phyloP scores from a whole-genome alignment of 768 basidiomycete species.

The Amanita muscaria region DNA sequence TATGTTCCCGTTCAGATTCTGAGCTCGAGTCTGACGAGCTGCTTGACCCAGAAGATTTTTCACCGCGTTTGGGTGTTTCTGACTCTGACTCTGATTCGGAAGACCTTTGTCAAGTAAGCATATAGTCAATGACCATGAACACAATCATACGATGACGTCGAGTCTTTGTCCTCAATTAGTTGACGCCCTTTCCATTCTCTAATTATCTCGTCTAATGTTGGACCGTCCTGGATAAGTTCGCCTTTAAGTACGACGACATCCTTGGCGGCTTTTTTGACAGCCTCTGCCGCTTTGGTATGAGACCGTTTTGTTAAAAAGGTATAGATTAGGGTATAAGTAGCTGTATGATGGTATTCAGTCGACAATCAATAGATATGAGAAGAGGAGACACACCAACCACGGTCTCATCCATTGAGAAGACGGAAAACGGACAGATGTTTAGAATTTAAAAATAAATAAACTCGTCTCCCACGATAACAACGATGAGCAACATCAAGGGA shows the following conservation, averaged over 20 bases:
- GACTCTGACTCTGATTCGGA: conserved; percentile 9
- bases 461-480: conserved; percentile 27
- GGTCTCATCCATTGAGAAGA: conserved; percentile 28
- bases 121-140: not conserved
- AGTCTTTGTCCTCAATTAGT: conserved; percentile 15
- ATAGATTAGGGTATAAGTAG: conserved; percentile 69
- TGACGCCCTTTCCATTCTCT: conserved; percentile 48
- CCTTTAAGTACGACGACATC: conserved; percentile 46
- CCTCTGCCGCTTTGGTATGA: conserved; percentile 63
- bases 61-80: conserved; percentile 4
- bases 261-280: conserved; percentile 67
- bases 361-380: not conserved
- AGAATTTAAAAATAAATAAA: conserved; percentile 13
- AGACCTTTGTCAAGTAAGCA: not conserved
- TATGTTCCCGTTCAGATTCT: conserved; percentile 9
- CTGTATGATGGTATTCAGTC: conserved; percentile 25
- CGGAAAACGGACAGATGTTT: not conserved
- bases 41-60: too few relatives aligned
- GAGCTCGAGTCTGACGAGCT: conserved; percentile 19
- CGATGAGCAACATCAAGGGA: conserved; percentile 71
- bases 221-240: conserved; percentile 34
- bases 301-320: conserved; percentile 59
- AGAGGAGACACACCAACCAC: conserved; percentile 29
- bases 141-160: conserved; percentile 1
- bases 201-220: conserved; percentile 58